A percentile compares a stretch with the other conserved stretches of the same genome.
phyloP scores from a whole-genome alignment of 2,329 filamentous ascomycete genomes.

The Aspergillus luchuensis region DNA sequence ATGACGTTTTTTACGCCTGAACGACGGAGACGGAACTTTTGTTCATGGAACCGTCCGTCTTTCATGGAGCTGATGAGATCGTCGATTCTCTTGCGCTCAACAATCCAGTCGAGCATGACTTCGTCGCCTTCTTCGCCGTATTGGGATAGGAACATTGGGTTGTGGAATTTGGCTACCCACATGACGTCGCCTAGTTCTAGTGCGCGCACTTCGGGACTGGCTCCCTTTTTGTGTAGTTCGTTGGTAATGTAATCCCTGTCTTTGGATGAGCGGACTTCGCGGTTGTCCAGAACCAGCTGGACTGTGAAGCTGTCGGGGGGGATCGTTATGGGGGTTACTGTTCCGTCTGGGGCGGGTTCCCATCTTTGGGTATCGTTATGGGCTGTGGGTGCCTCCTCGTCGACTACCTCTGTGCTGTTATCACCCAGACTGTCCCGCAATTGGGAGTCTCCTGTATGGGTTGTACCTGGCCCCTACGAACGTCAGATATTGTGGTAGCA shows the following conservation, averaged over 20 bases:
- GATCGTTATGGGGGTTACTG: constrained; percentile 62
- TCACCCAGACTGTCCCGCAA: neutral
- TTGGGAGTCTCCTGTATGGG: neutral
- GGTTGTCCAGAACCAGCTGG: constrained; percentile 71
- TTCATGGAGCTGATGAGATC: constrained; percentile 80
- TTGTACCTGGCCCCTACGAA: neutral
- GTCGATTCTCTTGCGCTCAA: constrained; percentile 78
- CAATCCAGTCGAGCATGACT: constrained; percentile 75
- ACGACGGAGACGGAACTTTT: constrained; percentile 75
- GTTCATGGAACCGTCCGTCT: constrained; percentile 79
- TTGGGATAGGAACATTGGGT: constrained; percentile 57
- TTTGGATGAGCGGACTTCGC: constrained; percentile 71
- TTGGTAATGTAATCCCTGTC: constrained; percentile 77
- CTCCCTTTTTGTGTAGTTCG: constrained; percentile 67
- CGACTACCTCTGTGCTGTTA: constrained; percentile 4
- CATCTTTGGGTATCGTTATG: neutral
- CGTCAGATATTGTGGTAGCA: neutral
- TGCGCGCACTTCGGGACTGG: constrained; percentile 66
- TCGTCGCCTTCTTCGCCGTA: constrained; percentile 63
- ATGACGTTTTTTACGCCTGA: constrained; percentile 75
- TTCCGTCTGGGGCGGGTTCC: constrained; percentile 21
- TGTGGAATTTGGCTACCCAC: constrained; percentile 75
- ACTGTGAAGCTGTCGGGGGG: constrained; percentile 69
- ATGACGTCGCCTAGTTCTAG: constrained; percentile 74
- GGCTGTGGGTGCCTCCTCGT: constrained; percentile 10